These are phyloP conservation scores for Trametes punicea DNA, from an alignment of 768 basidiomycete genomes.

Conservation along the genomic window DNA sequence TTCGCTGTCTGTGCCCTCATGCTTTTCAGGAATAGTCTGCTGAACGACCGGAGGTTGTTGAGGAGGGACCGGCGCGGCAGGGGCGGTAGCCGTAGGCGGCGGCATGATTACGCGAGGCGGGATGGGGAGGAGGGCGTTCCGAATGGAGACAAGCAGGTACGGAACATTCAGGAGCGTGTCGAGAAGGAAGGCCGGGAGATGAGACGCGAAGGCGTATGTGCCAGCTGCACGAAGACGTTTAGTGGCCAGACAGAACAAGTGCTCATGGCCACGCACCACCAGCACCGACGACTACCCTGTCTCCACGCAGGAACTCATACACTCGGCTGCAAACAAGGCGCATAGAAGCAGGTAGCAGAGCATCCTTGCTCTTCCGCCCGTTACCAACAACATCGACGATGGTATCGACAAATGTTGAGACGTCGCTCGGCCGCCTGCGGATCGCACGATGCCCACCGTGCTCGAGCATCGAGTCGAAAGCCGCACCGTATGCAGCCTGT, in stretches of 20 bases:
- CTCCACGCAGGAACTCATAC: slow-evolving; percentile 59
- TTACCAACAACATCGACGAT: slow-evolving; percentile 59
- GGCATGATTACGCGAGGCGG: slow-evolving; percentile 40
- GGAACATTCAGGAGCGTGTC: slow-evolving; percentile 68
- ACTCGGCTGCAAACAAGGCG: slow-evolving; percentile 46
- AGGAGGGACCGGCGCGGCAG: neutral
- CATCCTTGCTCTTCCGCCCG: slow-evolving; percentile 41
- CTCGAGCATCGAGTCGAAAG: slow-evolving; percentile 52
- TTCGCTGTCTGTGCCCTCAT: slow-evolving; percentile 15
- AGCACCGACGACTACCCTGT: slow-evolving; percentile 71
- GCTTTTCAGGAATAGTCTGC: slow-evolving; percentile 11
- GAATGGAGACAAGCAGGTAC: slow-evolving; percentile 55
- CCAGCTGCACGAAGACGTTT: slow-evolving; percentile 43
- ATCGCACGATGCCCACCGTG: slow-evolving; percentile 39
- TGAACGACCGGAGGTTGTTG: neutral
- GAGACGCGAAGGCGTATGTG: slow-evolving; percentile 68
- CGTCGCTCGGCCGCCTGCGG: slow-evolving; percentile 52
- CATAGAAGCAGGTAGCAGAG: neutral
- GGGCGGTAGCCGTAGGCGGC: slow-evolving; percentile 11
- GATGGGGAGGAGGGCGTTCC: slow-evolving; percentile 55
- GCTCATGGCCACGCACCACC: slow-evolving; percentile 53
- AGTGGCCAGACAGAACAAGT: neutral
- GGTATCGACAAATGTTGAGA: slow-evolving; percentile 54
- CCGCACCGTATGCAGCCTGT: slow-evolving; percentile 67
- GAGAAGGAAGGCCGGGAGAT: slow-evolving; percentile 61